A percentile compares a stretch with the other conserved stretches of the same genome.
These are phyloP conservation scores for Mycena chlorophos DNA, from an alignment of 768 basidiomycete species.

Conservation along the genomic window DNA sequence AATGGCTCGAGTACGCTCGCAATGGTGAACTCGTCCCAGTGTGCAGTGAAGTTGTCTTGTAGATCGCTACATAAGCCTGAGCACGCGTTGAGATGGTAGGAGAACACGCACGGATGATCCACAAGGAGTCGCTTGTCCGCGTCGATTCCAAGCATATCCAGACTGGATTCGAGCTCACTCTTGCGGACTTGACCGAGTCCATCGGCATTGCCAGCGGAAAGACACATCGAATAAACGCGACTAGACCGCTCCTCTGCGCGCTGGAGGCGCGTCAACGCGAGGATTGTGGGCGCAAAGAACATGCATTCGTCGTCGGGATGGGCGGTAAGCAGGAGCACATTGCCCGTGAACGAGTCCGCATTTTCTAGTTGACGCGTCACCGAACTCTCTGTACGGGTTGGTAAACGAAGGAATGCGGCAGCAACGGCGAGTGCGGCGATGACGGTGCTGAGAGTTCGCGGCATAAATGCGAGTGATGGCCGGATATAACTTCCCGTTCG, in stretches of 20 bases:
- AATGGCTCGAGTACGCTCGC: conserved; percentile 60
- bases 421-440: conserved; percentile 30
- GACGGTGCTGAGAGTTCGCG: neutral
- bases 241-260: conserved; percentile 22
- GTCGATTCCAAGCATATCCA: conserved; percentile 67
- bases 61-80: conserved; percentile 45
- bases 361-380: conserved; percentile 19
- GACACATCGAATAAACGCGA: conserved; percentile 65
- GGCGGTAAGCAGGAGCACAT: conserved; percentile 75
- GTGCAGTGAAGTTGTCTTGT: conserved; percentile 68
- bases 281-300: conserved; percentile 88
- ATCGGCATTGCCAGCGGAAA: conserved; percentile 79
- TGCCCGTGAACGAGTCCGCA: conserved; percentile 21
- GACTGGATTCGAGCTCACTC: conserved; percentile 60
- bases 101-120: conserved; percentile 65
- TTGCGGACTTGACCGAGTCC: conserved; percentile 65
- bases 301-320: conserved; percentile 95
- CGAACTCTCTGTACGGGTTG: conserved; percentile 30
- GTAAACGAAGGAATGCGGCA: conserved; percentile 32
- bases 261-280: conserved; percentile 43
- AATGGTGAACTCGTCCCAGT: conserved; percentile 65
- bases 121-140: conserved; percentile 55
- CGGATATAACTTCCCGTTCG: too few species aligned
- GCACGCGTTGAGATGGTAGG: neutral
- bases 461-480: too few species aligned